These are phyloP conservation scores for Podospora bellae-mahoneyi DNA, from an alignment of 495 filamentous ascomycete genomes.

Conservation along the genomic window DNA sequence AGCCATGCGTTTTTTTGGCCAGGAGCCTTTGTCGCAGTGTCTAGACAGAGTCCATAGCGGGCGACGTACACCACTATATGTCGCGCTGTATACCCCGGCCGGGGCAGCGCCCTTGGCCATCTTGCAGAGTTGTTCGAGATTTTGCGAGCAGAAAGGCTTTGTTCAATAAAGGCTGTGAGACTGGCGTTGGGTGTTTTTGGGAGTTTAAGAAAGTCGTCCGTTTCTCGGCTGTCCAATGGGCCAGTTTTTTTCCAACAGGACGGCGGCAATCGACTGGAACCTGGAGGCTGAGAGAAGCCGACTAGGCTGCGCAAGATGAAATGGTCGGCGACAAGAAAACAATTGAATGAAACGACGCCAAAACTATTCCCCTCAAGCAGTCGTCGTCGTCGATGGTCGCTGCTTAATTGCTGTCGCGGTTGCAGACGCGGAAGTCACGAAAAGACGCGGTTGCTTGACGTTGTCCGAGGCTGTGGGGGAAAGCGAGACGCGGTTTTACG, in stretches of 20 bases:
- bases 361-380: too few relatives aligned
- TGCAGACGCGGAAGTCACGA: conserved; percentile 24
- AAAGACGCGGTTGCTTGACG: conserved; percentile 28
- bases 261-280: neutral
- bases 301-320: neutral
- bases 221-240: neutral
- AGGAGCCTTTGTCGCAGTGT: neutral
- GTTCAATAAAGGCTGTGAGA: neutral
- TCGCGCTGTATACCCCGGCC: conserved; percentile 74
- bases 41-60: neutral
- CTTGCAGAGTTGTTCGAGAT: neutral
- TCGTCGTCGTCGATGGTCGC: conserved; percentile 7
- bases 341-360: neutral
- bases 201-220: neutral
- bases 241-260: neutral
- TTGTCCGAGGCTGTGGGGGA: conserved; percentile 19
- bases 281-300: neutral
- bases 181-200: neutral
- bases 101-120: conserved; percentile 41
- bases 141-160: neutral
- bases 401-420: neutral
- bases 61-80: conserved; percentile 82
- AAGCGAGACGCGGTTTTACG: conserved; percentile 29
- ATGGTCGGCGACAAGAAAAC: neutral
- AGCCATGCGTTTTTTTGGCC: neutral